Evolutionary conservation across 139 green algal genomes (phyloP).

Genomic region (Mesostigma viride): DNA sequence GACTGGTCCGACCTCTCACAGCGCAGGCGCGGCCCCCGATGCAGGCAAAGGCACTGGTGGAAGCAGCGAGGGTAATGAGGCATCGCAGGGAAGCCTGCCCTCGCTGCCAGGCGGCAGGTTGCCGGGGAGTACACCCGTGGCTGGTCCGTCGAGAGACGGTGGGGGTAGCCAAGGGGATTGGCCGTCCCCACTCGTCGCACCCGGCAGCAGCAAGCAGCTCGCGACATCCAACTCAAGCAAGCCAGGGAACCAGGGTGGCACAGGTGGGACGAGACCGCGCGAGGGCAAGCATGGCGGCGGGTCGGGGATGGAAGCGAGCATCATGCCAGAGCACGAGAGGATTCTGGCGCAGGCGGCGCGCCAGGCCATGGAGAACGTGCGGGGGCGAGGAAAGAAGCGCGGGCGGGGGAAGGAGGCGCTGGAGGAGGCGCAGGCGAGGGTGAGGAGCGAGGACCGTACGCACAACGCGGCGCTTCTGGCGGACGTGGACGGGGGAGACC

Average conservation of each 20-base stretch:
- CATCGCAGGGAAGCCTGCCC: too few species aligned
- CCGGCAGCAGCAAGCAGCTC: background rate
- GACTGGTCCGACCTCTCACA: background rate
- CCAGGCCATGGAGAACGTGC: conserved; percentile 18
- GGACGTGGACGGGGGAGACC: background rate
- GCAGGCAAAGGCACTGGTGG: background rate
- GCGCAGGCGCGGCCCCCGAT: background rate
- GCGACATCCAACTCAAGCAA: background rate
- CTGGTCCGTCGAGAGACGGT: background rate
- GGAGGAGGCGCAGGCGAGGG: background rate
- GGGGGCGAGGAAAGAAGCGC: conserved; percentile 6
- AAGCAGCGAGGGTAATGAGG: background rate
- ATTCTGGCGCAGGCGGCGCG: background rate
- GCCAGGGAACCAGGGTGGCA: background rate
- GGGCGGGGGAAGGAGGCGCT: background rate
- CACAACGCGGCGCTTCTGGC: conserved; percentile 24
- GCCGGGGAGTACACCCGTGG: background rate
- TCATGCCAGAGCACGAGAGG: background rate
- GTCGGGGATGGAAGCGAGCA: background rate
- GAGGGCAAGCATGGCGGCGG: background rate
- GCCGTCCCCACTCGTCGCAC: background rate
- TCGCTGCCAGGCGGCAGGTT: background rate
- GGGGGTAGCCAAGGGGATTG: background rate
- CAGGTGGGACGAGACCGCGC: too few species aligned
- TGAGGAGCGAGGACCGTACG: background rate